Conservation (phyloP, 2,329 filamentous ascomycete genomes). For the Tympanopsis confertula region DNA sequence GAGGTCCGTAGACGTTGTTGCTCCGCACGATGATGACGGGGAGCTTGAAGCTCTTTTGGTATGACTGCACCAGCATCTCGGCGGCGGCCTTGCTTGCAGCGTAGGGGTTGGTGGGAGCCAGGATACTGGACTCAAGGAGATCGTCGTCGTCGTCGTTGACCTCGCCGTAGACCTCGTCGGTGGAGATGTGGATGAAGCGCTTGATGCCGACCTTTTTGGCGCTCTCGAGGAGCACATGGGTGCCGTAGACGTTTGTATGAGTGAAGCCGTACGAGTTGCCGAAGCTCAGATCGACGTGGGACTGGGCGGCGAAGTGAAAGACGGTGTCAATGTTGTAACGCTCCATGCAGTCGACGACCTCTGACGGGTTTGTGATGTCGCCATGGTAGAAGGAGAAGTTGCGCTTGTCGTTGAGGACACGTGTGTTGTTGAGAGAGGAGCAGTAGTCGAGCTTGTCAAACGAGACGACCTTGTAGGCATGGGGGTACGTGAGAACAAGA, state of each 20-base stretch:
- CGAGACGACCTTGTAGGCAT: slow-evolving; percentile 67
- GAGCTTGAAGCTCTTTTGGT: slow-evolving; percentile 71
- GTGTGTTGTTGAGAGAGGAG: slow-evolving; percentile 69
- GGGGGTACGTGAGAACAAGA: slow-evolving; percentile 60
- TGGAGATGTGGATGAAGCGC: slow-evolving; percentile 72
- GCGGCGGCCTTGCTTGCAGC: slow-evolving; percentile 71
- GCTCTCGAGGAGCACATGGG: slow-evolving; percentile 71
- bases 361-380: slow-evolving; percentile 60
- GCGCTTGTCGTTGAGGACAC: slow-evolving; percentile 49
- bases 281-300: slow-evolving; percentile 73
- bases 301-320: slow-evolving; percentile 78
- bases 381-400: slow-evolving; percentile 76
- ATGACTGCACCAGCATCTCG: slow-evolving; percentile 80
- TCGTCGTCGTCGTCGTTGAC: slow-evolving; percentile 63
- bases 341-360: slow-evolving; percentile 61
- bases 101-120: slow-evolving; percentile 73
- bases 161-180: slow-evolving; percentile 78
- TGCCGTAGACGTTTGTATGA: slow-evolving; percentile 71
- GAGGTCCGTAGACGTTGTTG: slow-evolving; percentile 78
- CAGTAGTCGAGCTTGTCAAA: slow-evolving; percentile 82
- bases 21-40: slow-evolving; percentile 70
- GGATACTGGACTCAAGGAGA: slow-evolving; percentile 59
- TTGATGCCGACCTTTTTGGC: slow-evolving; percentile 60
- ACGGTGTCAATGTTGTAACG: slow-evolving; percentile 66
- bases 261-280: slow-evolving; percentile 75